phyloP scores from a whole-genome alignment of 2,329 filamentous ascomycete genomes.

The Stachybotrys chlorohalonatus region DNA sequence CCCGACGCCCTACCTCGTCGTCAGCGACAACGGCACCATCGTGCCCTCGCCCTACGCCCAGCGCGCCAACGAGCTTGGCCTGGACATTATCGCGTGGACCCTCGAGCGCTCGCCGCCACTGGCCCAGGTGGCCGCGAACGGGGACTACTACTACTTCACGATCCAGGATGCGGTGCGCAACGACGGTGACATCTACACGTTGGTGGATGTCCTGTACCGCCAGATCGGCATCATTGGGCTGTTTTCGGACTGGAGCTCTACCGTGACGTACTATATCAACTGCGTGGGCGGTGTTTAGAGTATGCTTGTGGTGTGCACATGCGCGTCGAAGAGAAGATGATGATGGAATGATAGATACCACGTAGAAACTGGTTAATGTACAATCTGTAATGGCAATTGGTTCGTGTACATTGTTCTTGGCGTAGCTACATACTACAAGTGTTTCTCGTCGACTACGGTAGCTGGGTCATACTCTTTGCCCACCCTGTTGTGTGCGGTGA shows the following conservation, averaged over 20 bases:
- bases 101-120: slow-evolving; percentile 58
- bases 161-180: slow-evolving; percentile 45
- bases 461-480: no score
- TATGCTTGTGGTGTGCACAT: neutral
- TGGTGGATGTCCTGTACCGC: slow-evolving; percentile 55
- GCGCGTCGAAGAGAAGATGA: neutral
- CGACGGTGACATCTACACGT: slow-evolving; percentile 57
- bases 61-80: slow-evolving; percentile 48
- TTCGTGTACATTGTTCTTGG: no score
- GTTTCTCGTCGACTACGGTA: no score
- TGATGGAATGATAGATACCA: neutral
- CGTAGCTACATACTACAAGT: no score
- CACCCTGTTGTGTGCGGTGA: no score
- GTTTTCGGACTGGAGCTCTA: slow-evolving; percentile 63
- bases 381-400: neutral
- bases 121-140: slow-evolving; percentile 32
- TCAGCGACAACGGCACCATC: slow-evolving; percentile 41
- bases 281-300: slow-evolving; percentile 39
- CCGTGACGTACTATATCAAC: slow-evolving; percentile 63
- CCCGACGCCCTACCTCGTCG: slow-evolving; percentile 52
- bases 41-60: slow-evolving; percentile 55
- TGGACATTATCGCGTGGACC: slow-evolving; percentile 60
- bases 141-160: slow-evolving; percentile 47
- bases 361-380: neutral
- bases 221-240: slow-evolving; percentile 53